A percentile compares a stretch with the other conserved stretches of the same genome.
Evolutionary conservation across 2,329 filamentous ascomycete genomes (phyloP).

Genomic region (Chaetomium sp.): DNA sequence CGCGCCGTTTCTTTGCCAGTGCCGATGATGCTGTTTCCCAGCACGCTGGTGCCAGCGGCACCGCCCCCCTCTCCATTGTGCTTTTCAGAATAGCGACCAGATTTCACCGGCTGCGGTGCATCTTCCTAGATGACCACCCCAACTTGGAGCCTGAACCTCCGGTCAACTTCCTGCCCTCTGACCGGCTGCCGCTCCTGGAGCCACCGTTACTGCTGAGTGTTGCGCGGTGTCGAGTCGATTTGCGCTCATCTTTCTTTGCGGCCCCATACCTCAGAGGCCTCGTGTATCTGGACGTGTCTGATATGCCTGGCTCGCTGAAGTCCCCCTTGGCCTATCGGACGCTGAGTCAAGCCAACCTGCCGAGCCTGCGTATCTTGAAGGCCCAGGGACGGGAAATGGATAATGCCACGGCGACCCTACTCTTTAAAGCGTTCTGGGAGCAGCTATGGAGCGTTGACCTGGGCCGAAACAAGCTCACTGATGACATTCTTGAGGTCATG

Average conservation of each 20-base stretch:
- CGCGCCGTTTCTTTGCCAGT: slow-evolving; percentile 42
- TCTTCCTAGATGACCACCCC: slow-evolving; percentile 52
- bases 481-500: slow-evolving; percentile 44
- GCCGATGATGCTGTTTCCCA: slow-evolving; percentile 48
- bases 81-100: neutral
- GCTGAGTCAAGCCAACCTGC: slow-evolving; percentile 43
- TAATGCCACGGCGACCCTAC: slow-evolving; percentile 40
- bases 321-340: slow-evolving; percentile 40
- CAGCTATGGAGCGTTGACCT: slow-evolving; percentile 62
- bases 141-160: slow-evolving; percentile 49
- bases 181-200: slow-evolving; percentile 19
- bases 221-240: slow-evolving; percentile 43
- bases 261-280: slow-evolving; percentile 44
- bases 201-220: slow-evolving; percentile 51
- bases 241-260: slow-evolving; percentile 47
- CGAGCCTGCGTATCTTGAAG: slow-evolving; percentile 56
- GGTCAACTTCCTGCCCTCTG: slow-evolving; percentile 1
- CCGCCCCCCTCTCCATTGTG: neutral
- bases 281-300: slow-evolving; percentile 57
- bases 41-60: slow-evolving; percentile 30
- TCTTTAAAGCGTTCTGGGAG: slow-evolving; percentile 42
- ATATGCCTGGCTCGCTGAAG: slow-evolving; percentile 49
- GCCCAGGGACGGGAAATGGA: slow-evolving; percentile 51
- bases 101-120: slow-evolving; percentile 49
- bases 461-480: slow-evolving; percentile 54